phyloP scores from a whole-genome alignment of 108 stramenopile genomes.

The Skeletonema grethae region DNA sequence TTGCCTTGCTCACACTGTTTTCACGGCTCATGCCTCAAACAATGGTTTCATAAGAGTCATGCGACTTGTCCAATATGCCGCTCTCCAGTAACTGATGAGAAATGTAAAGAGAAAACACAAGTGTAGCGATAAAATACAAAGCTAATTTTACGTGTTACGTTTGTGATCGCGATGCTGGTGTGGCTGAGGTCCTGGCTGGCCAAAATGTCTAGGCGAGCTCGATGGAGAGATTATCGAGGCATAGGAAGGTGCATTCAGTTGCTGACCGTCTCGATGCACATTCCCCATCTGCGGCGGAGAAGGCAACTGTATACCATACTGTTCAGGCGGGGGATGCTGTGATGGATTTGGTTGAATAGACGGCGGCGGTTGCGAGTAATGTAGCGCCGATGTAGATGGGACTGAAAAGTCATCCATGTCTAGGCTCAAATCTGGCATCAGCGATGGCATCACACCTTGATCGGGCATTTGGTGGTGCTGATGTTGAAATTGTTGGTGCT shows the following conservation, averaged over 20 bases:
- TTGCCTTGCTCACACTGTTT: constrained; percentile 43
- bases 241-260: constrained; percentile 6
- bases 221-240: constrained; percentile 26
- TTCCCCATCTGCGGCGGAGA: not conserved
- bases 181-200: constrained; percentile 19
- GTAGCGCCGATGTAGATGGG: not conserved
- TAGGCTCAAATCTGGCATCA: constrained; percentile 11
- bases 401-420: constrained; percentile 15
- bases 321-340: constrained; percentile 1
- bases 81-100: not conserved
- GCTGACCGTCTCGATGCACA: not conserved
- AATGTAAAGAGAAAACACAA: not conserved
- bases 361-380: not conserved
- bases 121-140: not conserved
- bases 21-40: constrained; percentile 22
- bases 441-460: not conserved
- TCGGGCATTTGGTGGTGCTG: not conserved
- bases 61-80: constrained; percentile 32
- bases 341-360: constrained; percentile 8
- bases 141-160: not conserved
- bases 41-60: constrained; percentile 32
- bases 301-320: constrained; percentile 3
- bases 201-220: constrained; percentile 16
- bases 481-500: constrained; percentile 8
- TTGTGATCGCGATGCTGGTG: constrained; percentile 5